Evolutionary conservation across 768 basidiomycete species (phyloP).

Genomic region (Punctularia strigosozonata): DNA sequence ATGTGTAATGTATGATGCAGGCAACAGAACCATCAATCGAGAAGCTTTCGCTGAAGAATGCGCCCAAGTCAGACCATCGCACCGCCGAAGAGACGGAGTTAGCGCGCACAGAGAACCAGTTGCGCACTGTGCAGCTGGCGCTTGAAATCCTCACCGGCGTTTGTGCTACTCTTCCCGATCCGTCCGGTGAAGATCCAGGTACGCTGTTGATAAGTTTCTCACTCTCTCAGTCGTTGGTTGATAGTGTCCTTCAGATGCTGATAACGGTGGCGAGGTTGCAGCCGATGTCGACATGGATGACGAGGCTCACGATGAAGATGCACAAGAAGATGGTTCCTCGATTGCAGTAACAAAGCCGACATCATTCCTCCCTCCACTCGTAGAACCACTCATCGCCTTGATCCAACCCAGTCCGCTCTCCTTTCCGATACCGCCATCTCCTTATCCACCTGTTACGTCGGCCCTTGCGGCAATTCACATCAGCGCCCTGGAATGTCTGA

Average conservation of each 20-base stretch:
- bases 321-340: slow-evolving; percentile 20
- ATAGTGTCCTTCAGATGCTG: too few species aligned
- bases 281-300: slow-evolving; percentile 28
- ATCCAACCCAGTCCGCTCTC: slow-evolving; percentile 70
- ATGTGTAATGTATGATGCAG: slow-evolving; percentile 19
- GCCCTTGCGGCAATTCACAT: slow-evolving; percentile 76
- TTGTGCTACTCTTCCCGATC: slow-evolving; percentile 83
- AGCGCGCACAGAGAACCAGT: slow-evolving; percentile 54
- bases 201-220: slow-evolving; percentile 13
- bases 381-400: slow-evolving; percentile 55
- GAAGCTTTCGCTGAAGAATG: slow-evolving; percentile 47
- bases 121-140: slow-evolving; percentile 71
- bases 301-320: slow-evolving; percentile 25
- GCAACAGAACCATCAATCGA: slow-evolving; percentile 38
- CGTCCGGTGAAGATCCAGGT: slow-evolving; percentile 23
- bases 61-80: slow-evolving; percentile 70
- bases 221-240: background rate
- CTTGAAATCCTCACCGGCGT: slow-evolving; percentile 79
- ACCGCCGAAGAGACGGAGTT: slow-evolving; percentile 57
- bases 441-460: slow-evolving; percentile 84
- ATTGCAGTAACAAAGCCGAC: slow-evolving; percentile 11
- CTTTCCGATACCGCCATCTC: slow-evolving; percentile 61
- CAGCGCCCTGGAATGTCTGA: slow-evolving; percentile 79
- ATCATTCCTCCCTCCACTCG: slow-evolving; percentile 48
- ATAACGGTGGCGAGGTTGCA: slow-evolving; percentile 27